These are phyloP conservation scores for Leishmania turanica DNA, from an alignment of 208 protist genomes.

Conservation along the genomic window DNA sequence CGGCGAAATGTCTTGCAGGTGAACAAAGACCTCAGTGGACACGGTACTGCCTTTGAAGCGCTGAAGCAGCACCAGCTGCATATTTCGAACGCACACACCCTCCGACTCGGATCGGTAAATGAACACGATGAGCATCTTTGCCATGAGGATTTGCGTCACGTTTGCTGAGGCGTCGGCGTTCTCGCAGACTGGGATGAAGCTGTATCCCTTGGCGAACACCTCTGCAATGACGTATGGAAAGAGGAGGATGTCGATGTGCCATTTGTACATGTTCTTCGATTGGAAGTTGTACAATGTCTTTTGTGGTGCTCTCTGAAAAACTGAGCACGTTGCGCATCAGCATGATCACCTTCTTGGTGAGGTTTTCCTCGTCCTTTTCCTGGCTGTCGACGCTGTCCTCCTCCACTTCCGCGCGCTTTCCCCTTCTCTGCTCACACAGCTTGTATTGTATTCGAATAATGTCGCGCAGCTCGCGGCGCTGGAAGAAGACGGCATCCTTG, in stretches of 20 bases:
- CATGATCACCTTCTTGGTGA: constrained; percentile 57
- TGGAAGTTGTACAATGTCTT: constrained; percentile 42
- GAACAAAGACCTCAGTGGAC: constrained; percentile 55
- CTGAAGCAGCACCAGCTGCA: constrained; percentile 47
- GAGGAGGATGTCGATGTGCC: constrained; percentile 51
- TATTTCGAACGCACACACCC: constrained; percentile 43
- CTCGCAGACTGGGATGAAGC: constrained; percentile 63
- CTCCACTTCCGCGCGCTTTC: constrained; percentile 20
- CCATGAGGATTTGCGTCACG: constrained; percentile 56
- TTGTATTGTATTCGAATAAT: constrained; percentile 67
- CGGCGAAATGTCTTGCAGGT: constrained; percentile 45
- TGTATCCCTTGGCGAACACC: constrained; percentile 55
- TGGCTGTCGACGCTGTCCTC: constrained; percentile 24
- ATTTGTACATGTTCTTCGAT: constrained; percentile 50
- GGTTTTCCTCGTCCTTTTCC: constrained; percentile 49
- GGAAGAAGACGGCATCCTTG: constrained; percentile 64
- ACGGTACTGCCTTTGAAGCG: constrained; percentile 42
- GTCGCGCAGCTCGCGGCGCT: constrained; percentile 57
- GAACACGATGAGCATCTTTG: constrained; percentile 57
- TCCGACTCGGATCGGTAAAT: constrained; percentile 52
- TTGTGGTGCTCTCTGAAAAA: constrained; percentile 58
- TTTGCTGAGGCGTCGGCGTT: constrained; percentile 42
- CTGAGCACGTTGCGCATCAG: constrained; percentile 77
- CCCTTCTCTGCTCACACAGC: constrained; percentile 29
- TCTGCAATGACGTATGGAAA: constrained; percentile 40